A percentile compares a stretch with the other conserved stretches of the same genome.
phyloP scores from a whole-genome alignment of 371 early-diverging fungal species.

The Quaeritorhiza haematococci region DNA sequence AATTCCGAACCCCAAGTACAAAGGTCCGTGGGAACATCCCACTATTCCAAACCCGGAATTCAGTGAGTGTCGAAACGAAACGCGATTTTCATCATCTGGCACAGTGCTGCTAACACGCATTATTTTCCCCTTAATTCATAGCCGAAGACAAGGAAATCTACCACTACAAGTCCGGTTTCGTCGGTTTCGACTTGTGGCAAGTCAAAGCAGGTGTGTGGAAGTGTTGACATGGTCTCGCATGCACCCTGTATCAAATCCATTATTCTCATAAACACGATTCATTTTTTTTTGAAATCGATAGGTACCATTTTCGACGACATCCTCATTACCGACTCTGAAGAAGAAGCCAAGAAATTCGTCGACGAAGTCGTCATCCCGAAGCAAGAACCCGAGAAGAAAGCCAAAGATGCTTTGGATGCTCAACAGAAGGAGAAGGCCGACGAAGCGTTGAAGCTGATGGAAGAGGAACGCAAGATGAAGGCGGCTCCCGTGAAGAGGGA shows the following conservation, averaged over 20 bases:
- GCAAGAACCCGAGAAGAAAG: conserved; percentile 18
- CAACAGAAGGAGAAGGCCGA: too few relatives aligned
- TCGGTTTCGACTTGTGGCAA: conserved; percentile 47
- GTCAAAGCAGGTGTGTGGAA: conserved; percentile 32
- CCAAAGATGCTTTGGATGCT: conserved; percentile 11
- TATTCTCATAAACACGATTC: too few relatives aligned
- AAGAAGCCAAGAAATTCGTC: conserved; percentile 33
- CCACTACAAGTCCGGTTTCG: conserved; percentile 22
- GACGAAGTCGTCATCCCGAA: conserved; percentile 17
- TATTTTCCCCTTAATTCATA: background rate
- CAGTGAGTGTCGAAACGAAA: conserved; percentile 8
- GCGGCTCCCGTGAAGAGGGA: conserved; percentile 2
- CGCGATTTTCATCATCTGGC: background rate
- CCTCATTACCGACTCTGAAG: conserved; percentile 37
- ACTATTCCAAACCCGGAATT: conserved; percentile 35
- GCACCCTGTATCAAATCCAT: background rate
- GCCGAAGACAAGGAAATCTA: conserved; percentile 26
- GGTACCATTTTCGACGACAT: conserved; percentile 43
- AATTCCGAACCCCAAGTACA: conserved; percentile 39
- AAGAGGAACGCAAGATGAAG: background rate
- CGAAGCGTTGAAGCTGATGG: background rate
- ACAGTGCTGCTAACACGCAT: background rate
- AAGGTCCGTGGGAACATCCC: conserved; percentile 37
- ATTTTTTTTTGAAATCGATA: too few relatives aligned
- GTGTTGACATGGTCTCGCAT: background rate